Base-by-base conservation (phyloP, 176 grass and related monocot species). In the Alloteropsis semialata region DNA sequence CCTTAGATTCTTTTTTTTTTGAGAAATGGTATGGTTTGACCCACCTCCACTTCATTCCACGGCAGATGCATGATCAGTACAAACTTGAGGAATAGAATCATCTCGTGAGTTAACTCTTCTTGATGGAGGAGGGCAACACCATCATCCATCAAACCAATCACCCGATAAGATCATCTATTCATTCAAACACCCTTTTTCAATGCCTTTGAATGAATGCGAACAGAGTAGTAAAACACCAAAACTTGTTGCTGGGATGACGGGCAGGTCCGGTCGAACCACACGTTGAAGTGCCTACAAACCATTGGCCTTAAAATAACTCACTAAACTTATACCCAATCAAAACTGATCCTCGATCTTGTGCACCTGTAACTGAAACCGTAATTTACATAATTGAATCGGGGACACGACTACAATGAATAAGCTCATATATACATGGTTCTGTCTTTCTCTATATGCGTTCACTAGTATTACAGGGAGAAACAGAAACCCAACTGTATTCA, bases 361-460 rank as follows among this genome's bases (percentile, higher is more conserved):
- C 67, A 29, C 37, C 27, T 53, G 19, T 22, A 75, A 59, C 61
- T 37, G 9, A 57, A 48, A 49, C 15, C 22, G 32, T 61, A 74
- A 53, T 57, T 63, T 73, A 86, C 56, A 86, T 19, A 80, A 79
- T 11, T 49, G 49, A 74, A 16, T 29, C 5, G 5, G 10, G 33
- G 13, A 24, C 14, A 39, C 2, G 5, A 67, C 45, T 67, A 45
- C 48, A 79, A 84, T 38, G 38, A 48, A 59, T 49, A 59, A 50
- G 16, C 29, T 33, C n/a, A 49, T 67, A 84, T 89, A 57, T 84
- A 89, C 68, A 89, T 36, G 46, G 2, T 51, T 84, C 38, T 82
- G 81, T 21, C 17, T 75, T 60, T 67, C 48, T 68, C 39, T 67
- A 74, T 70, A 69, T 80, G 42, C 54, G 46, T 3, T 53, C 18